Evolutionary conservation across 345 rosid genomes (phyloP).

Genomic region (Citrus australasica): DNA sequence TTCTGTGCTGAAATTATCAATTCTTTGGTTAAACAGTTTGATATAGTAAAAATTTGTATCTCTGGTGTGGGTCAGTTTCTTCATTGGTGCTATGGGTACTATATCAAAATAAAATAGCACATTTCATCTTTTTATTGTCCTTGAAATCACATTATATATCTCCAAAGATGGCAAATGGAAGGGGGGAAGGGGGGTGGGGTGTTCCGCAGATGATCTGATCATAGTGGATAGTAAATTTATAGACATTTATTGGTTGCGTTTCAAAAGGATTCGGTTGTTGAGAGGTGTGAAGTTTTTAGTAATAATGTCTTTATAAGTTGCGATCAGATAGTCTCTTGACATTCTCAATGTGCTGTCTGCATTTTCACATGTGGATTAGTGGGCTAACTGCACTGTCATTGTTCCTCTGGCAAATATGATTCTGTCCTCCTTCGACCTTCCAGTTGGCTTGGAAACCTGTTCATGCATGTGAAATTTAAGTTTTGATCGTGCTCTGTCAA

Average conservation of each 20-base stretch:
- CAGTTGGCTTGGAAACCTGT: background rate
- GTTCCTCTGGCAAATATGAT: constrained; percentile 3
- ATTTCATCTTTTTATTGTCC: background rate
- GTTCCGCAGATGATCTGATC: background rate
- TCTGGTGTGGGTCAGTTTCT: background rate
- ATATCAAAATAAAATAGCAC: background rate
- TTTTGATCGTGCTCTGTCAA: background rate
- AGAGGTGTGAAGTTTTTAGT: no score
- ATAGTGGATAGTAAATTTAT: background rate
- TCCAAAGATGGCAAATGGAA: background rate
- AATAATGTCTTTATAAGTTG: background rate
- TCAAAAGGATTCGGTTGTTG: background rate
- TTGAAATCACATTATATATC: background rate
- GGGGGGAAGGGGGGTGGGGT: background rate
- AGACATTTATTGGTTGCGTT: background rate
- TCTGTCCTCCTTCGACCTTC: background rate
- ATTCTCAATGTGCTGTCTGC: background rate
- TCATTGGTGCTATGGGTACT: background rate
- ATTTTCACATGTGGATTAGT: background rate
- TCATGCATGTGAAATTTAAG: background rate
- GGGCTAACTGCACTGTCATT: background rate
- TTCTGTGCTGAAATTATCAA: background rate
- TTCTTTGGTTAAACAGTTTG: background rate
- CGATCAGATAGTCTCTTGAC: background rate
- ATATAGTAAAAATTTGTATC: background rate